Conservation (phyloP, 208 protist genomes). For the Tritrichomonas foetus region DNA sequence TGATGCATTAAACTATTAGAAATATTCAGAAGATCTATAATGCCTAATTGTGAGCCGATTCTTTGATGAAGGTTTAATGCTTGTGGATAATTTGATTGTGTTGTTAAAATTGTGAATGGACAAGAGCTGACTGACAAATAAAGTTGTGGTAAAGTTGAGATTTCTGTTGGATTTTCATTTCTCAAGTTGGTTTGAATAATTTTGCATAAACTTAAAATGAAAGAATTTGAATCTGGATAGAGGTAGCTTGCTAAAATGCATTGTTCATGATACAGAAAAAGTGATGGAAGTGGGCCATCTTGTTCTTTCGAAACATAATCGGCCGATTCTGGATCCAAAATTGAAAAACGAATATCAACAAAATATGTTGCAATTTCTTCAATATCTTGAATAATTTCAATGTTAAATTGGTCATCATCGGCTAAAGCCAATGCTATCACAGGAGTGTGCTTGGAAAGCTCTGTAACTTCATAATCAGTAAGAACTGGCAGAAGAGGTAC, state of each 20-base stretch:
- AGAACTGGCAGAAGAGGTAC: too few species aligned
- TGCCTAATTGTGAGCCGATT: not conserved
- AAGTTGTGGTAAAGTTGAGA: not conserved
- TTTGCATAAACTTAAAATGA: not conserved
- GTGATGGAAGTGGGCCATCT: not conserved
- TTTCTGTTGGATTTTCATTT: not conserved
- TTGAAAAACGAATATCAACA: too few species aligned
- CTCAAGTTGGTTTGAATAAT: not conserved
- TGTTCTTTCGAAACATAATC: not conserved
- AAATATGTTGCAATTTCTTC: too few species aligned
- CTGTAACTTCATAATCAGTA: too few species aligned
- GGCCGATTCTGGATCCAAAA: not conserved
- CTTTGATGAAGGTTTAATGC: not conserved
- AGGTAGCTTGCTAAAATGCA: not conserved
- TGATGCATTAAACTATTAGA: not conserved
- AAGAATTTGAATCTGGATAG: not conserved
- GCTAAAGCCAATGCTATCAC: too few species aligned
- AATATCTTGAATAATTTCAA: too few species aligned
- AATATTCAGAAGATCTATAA: not conserved
- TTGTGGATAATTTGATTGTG: not conserved
- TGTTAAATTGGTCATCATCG: too few species aligned
- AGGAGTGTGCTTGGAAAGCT: too few species aligned
- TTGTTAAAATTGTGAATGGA: not conserved
- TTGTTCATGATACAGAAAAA: not conserved
- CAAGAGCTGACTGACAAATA: not conserved